Base-by-base conservation (phyloP, 2,329 filamentous ascomycete species). In the Arthroderma sp. region DNA sequence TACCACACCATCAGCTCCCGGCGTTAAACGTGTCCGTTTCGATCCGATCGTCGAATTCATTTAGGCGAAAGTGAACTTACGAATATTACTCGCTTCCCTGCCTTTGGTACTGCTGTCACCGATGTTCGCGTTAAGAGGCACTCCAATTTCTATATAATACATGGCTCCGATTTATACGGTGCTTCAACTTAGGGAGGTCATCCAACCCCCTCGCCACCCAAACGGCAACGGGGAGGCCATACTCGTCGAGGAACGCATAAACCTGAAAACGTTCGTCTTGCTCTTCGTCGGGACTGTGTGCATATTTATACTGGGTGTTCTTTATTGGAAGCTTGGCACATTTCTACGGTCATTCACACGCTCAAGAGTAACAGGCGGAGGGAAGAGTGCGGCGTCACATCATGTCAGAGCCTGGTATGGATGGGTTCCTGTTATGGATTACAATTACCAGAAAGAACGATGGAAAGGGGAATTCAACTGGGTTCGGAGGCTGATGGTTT, bases 371-470 rank as follows among this genome's bases (percentile, higher is more conserved):
- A 54, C 73, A 19, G 56, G 61, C 47, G 62, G 60, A 55, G 69
- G 68, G 23, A 73, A 69, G 59, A 54, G 60, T 2, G 61, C 65
- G 8, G 35, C 63, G 15, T 62, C 64, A 59, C 69, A 70, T 13
- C 73, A 72, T 59, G 67, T 67, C 23, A 71, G 67, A 43, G 73
- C 71, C 11, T 74, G 72, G 72, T 73, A 74, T 58, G 72, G 72
- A 35, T 74, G 72, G 72, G 64, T 73, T 13, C 62, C 67, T 1
- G 55, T 66, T 11, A 59, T 68, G n/a, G 65, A 61, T 4, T 67
- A 72, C 25, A 62, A 71, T 43, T 59, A 62, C 6, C 66, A 66
- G 31, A 71, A 68, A 56, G 31, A 59, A 6, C 38, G 62, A 2
- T 60, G 68, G 31, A 61, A 61, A 15, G 61, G 60, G 9, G 59